Conservation (phyloP, 208 protist genomes). For the Leishmania major region DNA sequence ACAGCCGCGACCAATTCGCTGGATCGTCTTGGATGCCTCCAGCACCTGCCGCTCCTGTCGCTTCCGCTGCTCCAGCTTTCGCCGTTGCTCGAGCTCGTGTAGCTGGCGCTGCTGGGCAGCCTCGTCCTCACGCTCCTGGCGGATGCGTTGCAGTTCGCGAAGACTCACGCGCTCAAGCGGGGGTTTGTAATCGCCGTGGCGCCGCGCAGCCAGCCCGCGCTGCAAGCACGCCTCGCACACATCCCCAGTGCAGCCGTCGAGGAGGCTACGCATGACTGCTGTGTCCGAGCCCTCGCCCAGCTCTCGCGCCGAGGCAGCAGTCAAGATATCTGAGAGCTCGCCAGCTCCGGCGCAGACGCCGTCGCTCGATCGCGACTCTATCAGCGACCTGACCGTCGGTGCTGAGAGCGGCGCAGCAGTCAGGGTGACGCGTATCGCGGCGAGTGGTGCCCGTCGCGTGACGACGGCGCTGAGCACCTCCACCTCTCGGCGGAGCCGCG, state of each 20-base stretch:
- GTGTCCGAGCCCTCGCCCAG: neutral
- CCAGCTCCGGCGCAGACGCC: neutral
- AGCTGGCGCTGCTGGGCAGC: conserved; percentile 16
- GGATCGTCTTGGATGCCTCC: conserved; percentile 50
- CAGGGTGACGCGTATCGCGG: conserved; percentile 13
- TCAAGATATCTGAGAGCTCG: conserved; percentile 1
- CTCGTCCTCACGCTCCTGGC: conserved; percentile 35
- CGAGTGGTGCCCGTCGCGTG: conserved; percentile 21
- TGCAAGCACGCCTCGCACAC: conserved; percentile 33
- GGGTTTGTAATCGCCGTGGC: conserved; percentile 42
- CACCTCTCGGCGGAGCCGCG: conserved; percentile 17
- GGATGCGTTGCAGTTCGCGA: conserved; percentile 35
- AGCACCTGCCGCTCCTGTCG: conserved; percentile 34
- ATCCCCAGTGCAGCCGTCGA: conserved; percentile 39
- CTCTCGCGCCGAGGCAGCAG: neutral
- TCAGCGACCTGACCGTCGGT: neutral
- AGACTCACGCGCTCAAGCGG: conserved; percentile 61
- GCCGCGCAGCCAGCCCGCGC: conserved; percentile 29
- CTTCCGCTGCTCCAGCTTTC: conserved; percentile 43
- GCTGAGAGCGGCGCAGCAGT: neutral
- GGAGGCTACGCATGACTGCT: conserved; percentile 16
- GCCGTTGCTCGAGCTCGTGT: conserved; percentile 26
- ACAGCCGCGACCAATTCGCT: conserved; percentile 55
- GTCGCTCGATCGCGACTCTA: neutral
- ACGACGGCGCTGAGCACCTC: conserved; percentile 27